Base-by-base conservation (phyloP, 139 green algal species). In the Chlorella ohadii region DNA sequence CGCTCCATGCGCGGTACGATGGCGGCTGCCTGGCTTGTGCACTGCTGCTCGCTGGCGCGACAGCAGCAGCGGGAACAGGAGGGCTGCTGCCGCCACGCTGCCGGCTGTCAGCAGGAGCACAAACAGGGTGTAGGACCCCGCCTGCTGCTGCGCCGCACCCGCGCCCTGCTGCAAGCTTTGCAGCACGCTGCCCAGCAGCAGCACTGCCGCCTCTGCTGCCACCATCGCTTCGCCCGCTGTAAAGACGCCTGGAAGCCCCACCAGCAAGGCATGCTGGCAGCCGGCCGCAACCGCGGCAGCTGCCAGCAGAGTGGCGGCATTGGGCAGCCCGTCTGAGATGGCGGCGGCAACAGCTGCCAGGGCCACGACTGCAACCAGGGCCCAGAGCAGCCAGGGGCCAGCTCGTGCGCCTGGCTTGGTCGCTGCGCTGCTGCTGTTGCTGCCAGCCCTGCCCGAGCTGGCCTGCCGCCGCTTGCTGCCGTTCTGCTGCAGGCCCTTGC, bases 181-280 rank as follows among this genome's bases (percentile, higher is more conserved):
- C 33, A 78, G 66, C 2, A 25, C 66, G 17, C 27, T 25, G 6
- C 44, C 13, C 27, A 39, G 34, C 34, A 87, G 65, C 27, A 87
- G 76, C 2, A 25, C 59, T 20, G 63, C 61, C 44, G 61, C 61
- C 70, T 87, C 59, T 2, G 39, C 72, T 16, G 82, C 74, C 28
- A 87, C 63, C 41, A 87, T 12, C 13, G 76, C 79, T 34, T 88
- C 84, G 33, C 84, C 84, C 6, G 80, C 31, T 15, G 84, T 88
- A 27, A 88, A 81, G 2, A 67, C 78, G 65, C 47, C 5, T 4
- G 78, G 84, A 55, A 87, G 73, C 31, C 44, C 33, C 3, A 7
- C 19, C 63, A 87, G 47, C 33, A 67, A 20, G 31, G 34, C n/a
- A 13, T 63, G 59, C 1, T 66, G 3, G 63, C 28, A 36, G 63